Conservation (phyloP, 2,329 filamentous ascomycete species). For the Rhinocladiella mackenziei region DNA sequence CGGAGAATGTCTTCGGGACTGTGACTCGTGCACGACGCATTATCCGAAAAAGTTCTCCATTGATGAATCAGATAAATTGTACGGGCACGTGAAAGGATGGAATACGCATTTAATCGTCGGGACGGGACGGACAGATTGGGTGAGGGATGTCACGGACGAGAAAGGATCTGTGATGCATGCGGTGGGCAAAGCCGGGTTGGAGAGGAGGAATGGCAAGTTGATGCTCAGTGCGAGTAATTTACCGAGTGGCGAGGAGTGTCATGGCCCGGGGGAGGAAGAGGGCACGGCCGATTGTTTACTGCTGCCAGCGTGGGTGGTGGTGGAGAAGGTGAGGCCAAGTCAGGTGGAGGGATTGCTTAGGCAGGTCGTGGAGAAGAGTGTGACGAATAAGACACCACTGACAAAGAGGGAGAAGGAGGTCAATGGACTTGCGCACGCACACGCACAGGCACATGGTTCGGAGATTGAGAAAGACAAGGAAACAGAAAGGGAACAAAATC, state of each 20-base stretch:
- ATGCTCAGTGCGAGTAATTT: conserved; percentile 29
- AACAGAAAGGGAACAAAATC: neutral
- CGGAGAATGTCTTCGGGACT: conserved; percentile 85
- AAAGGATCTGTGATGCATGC: conserved; percentile 80
- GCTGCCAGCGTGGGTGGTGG: conserved; percentile 26
- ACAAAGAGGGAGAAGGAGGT: neutral
- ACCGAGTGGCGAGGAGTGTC: conserved; percentile 16
- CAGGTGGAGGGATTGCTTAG: conserved; percentile 23
- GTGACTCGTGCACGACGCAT: conserved; percentile 70
- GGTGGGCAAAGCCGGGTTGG: conserved; percentile 49
- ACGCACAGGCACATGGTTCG: neutral
- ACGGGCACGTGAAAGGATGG: conserved; percentile 82
- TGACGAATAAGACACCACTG: conserved; percentile 19
- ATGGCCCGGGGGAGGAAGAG: conserved; percentile 12
- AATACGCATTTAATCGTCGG: conserved; percentile 85
- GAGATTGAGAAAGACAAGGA: conserved; percentile 2
- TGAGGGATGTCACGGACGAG: conserved; percentile 82
- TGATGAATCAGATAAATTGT: conserved; percentile 73
- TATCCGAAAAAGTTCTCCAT: conserved; percentile 72
- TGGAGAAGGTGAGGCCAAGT: conserved; percentile 25
- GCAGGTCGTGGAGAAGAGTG: conserved; percentile 23
- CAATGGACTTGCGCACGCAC: conserved; percentile 4
- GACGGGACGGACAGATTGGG: conserved; percentile 96
- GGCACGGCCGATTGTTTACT: conserved; percentile 26
- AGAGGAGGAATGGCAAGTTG: conserved; percentile 24